Base-by-base conservation (phyloP, 805 yeast species). In the Cyberlindnera japonica region DNA sequence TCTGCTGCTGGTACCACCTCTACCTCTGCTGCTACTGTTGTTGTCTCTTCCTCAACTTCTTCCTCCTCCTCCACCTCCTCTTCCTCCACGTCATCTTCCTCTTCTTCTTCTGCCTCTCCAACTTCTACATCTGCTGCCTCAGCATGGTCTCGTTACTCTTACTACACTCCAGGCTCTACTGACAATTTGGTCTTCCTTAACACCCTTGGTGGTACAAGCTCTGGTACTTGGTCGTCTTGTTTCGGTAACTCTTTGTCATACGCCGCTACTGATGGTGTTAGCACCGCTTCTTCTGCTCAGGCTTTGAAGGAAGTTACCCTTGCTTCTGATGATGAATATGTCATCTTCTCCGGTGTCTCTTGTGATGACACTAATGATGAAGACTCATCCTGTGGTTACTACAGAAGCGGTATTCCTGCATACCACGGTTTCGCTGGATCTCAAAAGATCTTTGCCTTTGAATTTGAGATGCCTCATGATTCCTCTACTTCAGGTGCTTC, bases 171-270 rank as follows among this genome's bases (percentile, higher is more conserved):
- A 47, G 90, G 90, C 48, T 67, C 81, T 31, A 66, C 89, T 38
- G 68, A 74, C 55, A 89, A 89, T 64, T 68, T 79, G 50, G 80
- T 79, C 29, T 90, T 93, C 78, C 69, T 90, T 69, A 91, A 91
- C 81, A 77, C 84, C 65, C 68, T 70, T 58, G 99, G 99, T 66
- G 95, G 95, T 39, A 69, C 81, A 31, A 89, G 87, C 38, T 87
- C 96, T 12, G 99, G 99, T 69, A 77, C 75, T 26, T 91, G 91
- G 86, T 84, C 90, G 25, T 56, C 79, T 24, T 71, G 83, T 59
- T 89, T 86, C 67, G 99, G 99, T 68, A 84, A 84, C 79, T 90
- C 98, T 24, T 72, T 93, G 45, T 87, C 96, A 6, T 93, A 75
- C 67, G 78, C 83, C 55, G 86, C 79, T 57, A 54, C 85, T 8